Base-by-base conservation (phyloP, 352 stramenopile species). In the Globisporangium radiosum region DNA sequence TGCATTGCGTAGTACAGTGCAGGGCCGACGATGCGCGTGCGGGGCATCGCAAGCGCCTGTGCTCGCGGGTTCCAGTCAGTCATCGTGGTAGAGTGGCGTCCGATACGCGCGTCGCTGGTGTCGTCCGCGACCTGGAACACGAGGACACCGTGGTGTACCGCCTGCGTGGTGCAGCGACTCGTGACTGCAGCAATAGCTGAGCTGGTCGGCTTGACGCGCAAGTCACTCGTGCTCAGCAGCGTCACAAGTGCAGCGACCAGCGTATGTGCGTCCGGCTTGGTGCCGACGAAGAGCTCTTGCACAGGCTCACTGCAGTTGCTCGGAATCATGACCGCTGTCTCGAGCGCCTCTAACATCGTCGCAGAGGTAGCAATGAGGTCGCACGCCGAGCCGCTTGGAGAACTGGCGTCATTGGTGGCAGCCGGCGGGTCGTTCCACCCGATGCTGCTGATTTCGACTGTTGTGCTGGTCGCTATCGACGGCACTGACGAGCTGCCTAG, bases 291-390 rank as follows among this genome's bases (percentile, higher is more conserved):
- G 10, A 79, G 52, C 49, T 79, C 71, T 17, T 77, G 57, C 9
- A 79, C 50, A 6, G 69, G 51, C 11, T 71, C 66, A 3, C 57
- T 50, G 50, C 4, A 58, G 19, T 50, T 56, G 47, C 53, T 65
- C n/a, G 71, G 69, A 36, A 79, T 73, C 14, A 77, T 17, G 36
- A 73, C 51, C 1, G 66, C 71, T 37, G 54, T 75, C 11, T 63
- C 6, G 9, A 39, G 5, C 40, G 15, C 10, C 25, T 25, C 25
- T 25, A 1, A 25, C 25, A 25, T 25, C 25, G 25, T 25, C 25
- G 25, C 25, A 25, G 25, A 25, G 25, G 25, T 25, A 25, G 25
- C 25, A 25, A 1, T 25, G 25, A 25, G 25, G 25, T 25, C 25
- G 25, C 25, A 25, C 25, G 25, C 13, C 19, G 17, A 36, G 5